These are phyloP conservation scores for Podospora australis DNA, from an alignment of 495 filamentous ascomycete genomes.

Conservation along the genomic window DNA sequence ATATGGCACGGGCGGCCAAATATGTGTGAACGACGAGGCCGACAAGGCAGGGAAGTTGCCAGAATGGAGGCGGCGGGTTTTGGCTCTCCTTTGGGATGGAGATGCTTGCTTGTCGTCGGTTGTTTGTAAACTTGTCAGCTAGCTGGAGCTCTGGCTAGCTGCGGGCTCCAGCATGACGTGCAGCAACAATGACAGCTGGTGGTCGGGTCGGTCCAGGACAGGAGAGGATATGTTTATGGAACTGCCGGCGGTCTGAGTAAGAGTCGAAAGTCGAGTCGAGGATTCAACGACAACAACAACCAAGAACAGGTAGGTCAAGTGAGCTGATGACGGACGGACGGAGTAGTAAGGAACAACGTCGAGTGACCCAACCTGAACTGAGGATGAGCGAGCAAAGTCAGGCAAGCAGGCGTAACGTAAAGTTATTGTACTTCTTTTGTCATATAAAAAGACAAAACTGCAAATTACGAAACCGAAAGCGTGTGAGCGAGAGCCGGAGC, in stretches of 20 bases:
- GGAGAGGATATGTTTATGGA: background rate
- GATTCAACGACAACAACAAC: background rate
- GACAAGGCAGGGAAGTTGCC: background rate
- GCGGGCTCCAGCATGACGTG: conserved; percentile 17
- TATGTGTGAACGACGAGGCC: background rate
- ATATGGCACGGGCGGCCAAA: conserved; percentile 9
- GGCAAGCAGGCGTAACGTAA: too few species aligned
- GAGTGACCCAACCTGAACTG: background rate
- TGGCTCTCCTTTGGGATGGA: conserved; percentile 4
- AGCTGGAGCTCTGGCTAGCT: conserved; percentile 13
- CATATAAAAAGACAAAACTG: too few species aligned
- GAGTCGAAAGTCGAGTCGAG: background rate
- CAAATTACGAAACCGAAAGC: conserved; percentile 15
- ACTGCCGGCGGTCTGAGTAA: background rate
- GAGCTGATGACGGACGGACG: too few species aligned
- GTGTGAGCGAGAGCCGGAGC: conserved; percentile 17
- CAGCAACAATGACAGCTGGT: conserved; percentile 4
- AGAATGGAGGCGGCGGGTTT: conserved; percentile 1
- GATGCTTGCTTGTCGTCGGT: background rate
- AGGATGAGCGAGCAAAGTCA: background rate
- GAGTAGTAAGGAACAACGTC: background rate
- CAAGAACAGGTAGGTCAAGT: background rate
- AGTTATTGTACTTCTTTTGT: too few species aligned
- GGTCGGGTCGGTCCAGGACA: background rate
- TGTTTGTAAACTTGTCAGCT: too few species aligned